phyloP scores from a whole-genome alignment of 805 yeast species.

The Torulaspora quercuum region DNA sequence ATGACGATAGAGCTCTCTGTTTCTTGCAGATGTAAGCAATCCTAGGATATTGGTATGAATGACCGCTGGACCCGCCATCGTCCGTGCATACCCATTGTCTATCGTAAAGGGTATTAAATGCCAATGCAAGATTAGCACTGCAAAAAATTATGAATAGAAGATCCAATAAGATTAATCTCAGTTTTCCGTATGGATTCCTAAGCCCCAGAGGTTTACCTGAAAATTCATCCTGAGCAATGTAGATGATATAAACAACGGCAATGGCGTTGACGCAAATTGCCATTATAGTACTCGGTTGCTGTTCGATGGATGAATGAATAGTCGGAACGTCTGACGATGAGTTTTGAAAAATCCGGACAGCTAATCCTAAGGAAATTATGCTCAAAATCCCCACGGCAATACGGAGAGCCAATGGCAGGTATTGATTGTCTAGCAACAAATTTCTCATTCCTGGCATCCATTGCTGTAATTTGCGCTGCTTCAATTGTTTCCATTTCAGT shows the following conservation, averaged over 20 bases:
- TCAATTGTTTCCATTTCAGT: conserved; percentile 33
- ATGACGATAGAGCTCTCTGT: conserved; percentile 74
- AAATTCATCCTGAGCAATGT: conserved; percentile 88
- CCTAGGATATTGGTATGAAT: conserved; percentile 30
- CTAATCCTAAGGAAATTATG: conserved; percentile 66
- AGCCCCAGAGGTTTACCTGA: conserved; percentile 88
- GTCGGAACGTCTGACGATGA: conserved; percentile 27
- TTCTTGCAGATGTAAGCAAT: conserved; percentile 62
- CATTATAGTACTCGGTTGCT: conserved; percentile 90
- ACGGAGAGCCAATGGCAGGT: conserved; percentile 75
- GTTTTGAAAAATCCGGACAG: conserved; percentile 52
- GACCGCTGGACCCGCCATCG: conserved; percentile 16
- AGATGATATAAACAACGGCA: conserved; percentile 72
- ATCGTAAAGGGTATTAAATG: conserved; percentile 81
- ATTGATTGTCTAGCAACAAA: conserved; percentile 68
- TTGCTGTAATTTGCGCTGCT: conserved; percentile 54
- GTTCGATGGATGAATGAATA: conserved; percentile 43
- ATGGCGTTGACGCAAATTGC: conserved; percentile 79
- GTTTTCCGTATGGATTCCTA: conserved; percentile 77
- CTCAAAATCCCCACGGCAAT: conserved; percentile 56
- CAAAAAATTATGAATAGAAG: conserved; percentile 82
- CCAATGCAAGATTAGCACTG: conserved; percentile 79
- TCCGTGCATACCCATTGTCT: conserved; percentile 71
- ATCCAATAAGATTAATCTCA: conserved; percentile 78
- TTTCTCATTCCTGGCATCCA: conserved; percentile 60